Evolutionary conservation across 805 yeast species (phyloP), one percentile per base, ranked within the genome.

Genomic region (Yamadazyma scolyti): DNA sequence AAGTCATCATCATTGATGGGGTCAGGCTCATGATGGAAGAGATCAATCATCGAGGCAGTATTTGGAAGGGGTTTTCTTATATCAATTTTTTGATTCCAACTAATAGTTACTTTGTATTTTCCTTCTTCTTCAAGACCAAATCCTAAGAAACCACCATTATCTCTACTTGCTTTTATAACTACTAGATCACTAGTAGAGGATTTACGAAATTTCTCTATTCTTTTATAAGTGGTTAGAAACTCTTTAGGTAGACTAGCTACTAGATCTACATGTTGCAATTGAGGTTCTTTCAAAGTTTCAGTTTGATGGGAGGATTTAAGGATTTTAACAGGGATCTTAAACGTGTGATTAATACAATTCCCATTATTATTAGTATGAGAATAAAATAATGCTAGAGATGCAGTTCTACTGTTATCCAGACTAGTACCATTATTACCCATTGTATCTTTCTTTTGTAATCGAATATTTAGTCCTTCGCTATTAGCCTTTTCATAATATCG

Each of bases 271-370:
- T 61, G 59, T 25, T 65, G 64, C 26, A 79, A 56, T 44, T 69
- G 73, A 0, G 96, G 96, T 47, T 83, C 93, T 25, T 43, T 41
- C 12, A 65, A 59, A 7, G 76, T 60, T 28, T 68, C 48, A 9
- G 68, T 67, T 34, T 75, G 79, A 37, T 72, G 76, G 10, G 67
- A 71, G 39, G 63, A 66, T 36, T 77, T 71, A 34, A 83, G 47
- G 24, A 84, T 61, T 42, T 78, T 63, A 2, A 84, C 84, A 0
- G 95, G 90, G 12, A 89, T 73, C 30, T 77, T 75, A 45, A 79
- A 77, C 6, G 83, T 71, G 46, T 82, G 87, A 38, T 72, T 70
- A 11, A 84, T 67, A 3, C 73, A 58, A 15, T 71, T 67, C 7
- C 68, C 31, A 54, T 51, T 30, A 52, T 50, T 20, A 52, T 60